phyloP scores from a whole-genome alignment of 1,284 basidiomycete genomes.

The Sanghuangporus weigelae region DNA sequence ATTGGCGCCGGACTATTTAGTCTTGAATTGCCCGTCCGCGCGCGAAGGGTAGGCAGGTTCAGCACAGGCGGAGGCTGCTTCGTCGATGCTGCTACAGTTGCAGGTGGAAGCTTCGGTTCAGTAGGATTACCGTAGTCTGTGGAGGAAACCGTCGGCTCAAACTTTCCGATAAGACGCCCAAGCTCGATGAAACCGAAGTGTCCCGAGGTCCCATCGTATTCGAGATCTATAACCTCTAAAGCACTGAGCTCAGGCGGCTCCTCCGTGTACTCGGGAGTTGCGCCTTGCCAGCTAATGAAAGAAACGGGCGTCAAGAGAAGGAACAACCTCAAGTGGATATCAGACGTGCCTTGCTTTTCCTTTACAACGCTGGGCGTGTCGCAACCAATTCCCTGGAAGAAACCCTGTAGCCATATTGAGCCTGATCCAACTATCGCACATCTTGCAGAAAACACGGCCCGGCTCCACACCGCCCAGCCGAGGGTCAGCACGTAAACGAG shows the following conservation, averaged over 20 bases:
- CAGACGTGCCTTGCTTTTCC: background rate
- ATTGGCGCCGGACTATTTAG: background rate
- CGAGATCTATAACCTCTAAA: slow-evolving; percentile 13
- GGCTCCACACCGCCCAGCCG: slow-evolving; percentile 18
- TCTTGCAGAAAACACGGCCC: slow-evolving; percentile 16
- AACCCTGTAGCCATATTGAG: slow-evolving; percentile 13
- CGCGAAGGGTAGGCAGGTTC: slow-evolving; percentile 9
- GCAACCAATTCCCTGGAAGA: slow-evolving; percentile 15
- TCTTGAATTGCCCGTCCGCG: slow-evolving; percentile 1
- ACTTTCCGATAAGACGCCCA: slow-evolving; percentile 7
- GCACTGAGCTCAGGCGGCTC: slow-evolving; percentile 6
- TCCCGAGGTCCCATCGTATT: background rate
- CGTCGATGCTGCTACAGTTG: background rate
- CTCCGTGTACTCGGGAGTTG: background rate
- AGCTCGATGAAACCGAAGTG: slow-evolving; percentile 16
- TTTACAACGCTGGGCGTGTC: slow-evolving; percentile 16
- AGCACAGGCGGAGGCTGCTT: background rate
- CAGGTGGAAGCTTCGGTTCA: background rate
- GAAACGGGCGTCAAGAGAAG: background rate
- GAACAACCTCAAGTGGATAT: background rate
- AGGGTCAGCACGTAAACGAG: slow-evolving; percentile 19
- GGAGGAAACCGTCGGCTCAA: slow-evolving; percentile 15
- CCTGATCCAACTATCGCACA: slow-evolving; percentile 17
- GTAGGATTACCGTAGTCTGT: slow-evolving; percentile 8
- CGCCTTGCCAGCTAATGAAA: slow-evolving; percentile 4